These are phyloP conservation scores for Achaetomium macrosporum DNA, from an alignment of 2,329 filamentous ascomycete genomes.

Conservation along the genomic window DNA sequence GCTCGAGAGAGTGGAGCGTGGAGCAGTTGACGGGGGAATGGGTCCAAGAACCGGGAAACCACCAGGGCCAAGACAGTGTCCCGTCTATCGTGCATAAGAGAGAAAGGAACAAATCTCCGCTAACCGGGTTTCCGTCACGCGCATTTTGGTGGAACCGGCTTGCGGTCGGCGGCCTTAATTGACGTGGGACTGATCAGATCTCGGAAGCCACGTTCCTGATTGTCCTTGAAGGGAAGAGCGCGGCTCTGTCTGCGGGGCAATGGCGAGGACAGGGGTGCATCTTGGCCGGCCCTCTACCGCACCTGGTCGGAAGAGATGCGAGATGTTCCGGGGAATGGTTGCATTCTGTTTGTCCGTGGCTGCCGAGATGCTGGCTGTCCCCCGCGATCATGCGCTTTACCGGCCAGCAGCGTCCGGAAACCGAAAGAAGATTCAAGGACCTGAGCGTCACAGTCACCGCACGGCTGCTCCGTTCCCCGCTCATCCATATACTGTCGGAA, in stretches of 20 bases:
- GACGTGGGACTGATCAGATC: slow-evolving; percentile 17
- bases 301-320: slow-evolving; percentile 18
- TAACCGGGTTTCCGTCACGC: slow-evolving; percentile 20
- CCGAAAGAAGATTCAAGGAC: background rate
- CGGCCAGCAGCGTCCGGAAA: background rate
- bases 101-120: slow-evolving; percentile 19
- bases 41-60: background rate
- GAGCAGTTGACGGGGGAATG: too few relatives aligned
- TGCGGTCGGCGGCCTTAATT: slow-evolving; percentile 16
- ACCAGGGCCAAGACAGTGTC: background rate
- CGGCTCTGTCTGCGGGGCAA: slow-evolving; percentile 22
- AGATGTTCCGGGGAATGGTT: slow-evolving; percentile 19
- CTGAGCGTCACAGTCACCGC: background rate
- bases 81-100: slow-evolving; percentile 3
- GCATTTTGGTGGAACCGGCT: slow-evolving; percentile 21
- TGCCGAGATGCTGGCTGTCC: slow-evolving; percentile 1
- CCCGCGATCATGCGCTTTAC: background rate
- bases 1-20: too few relatives aligned
- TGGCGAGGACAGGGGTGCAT: slow-evolving; percentile 14
- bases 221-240: slow-evolving; percentile 26
- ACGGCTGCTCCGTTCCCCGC: background rate
- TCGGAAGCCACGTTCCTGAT: slow-evolving; percentile 30
- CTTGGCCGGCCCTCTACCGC: slow-evolving; percentile 8
- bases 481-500: too few relatives aligned
- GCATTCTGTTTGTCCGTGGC: slow-evolving; percentile 8